phyloP scores from a whole-genome alignment of 2,329 filamentous ascomycete genomes.

The Botryosphaeria agaves region DNA sequence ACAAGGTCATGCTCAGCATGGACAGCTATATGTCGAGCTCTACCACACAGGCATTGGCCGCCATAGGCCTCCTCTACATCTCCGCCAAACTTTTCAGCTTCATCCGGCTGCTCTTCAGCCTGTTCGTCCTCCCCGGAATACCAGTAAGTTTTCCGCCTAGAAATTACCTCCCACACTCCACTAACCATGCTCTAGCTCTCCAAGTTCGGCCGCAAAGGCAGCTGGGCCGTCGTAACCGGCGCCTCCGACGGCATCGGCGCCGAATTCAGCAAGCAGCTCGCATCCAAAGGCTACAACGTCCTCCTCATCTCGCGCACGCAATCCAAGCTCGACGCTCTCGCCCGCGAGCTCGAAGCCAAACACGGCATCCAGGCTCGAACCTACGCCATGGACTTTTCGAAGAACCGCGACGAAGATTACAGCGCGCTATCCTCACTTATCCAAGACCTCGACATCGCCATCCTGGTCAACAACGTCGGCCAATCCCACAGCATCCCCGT shows the following conservation, averaged over 20 bases:
- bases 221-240: constrained; percentile 87
- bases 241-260: constrained; percentile 95
- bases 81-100: constrained; percentile 25
- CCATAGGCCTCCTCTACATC: constrained; percentile 20
- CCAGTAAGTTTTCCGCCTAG: constrained; percentile 18
- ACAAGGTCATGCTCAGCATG: constrained; percentile 1
- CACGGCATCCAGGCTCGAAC: constrained; percentile 58
- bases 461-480: constrained; percentile 94
- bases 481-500: constrained; percentile 88
- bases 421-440: constrained; percentile 51
- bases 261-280: constrained; percentile 84
- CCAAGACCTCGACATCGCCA: constrained; percentile 58
- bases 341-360: constrained; percentile 55
- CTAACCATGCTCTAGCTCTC: constrained; percentile 42
- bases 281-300: constrained; percentile 83
- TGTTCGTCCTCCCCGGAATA: constrained; percentile 30
- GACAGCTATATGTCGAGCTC: constrained; percentile 3
- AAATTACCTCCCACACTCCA: background rate
- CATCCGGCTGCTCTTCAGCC: constrained; percentile 26
- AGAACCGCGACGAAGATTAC: constrained; percentile 68
- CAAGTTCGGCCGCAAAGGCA: constrained; percentile 79
- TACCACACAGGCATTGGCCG: constrained; percentile 14
- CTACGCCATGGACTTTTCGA: constrained; percentile 80
- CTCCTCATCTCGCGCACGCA: constrained; percentile 90
- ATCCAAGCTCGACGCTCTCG: constrained; percentile 68